These are phyloP conservation scores for Xerocomus brunneocitrinus DNA, from an alignment of 768 basidiomycete species.

Conservation along the genomic window DNA sequence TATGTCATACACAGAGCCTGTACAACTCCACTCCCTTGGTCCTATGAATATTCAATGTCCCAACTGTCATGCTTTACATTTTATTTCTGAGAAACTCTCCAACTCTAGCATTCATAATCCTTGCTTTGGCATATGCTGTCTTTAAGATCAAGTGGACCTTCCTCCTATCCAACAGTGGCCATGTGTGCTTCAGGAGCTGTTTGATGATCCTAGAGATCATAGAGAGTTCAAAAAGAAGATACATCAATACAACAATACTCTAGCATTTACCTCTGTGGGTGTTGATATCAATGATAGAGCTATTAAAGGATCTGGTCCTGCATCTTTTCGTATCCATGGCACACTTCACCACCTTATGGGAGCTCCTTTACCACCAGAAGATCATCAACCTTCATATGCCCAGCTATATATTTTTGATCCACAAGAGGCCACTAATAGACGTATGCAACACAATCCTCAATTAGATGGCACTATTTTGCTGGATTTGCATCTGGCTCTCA, in stretches of 20 bases:
- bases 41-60: constrained; percentile 9
- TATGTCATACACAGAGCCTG: constrained; percentile 10
- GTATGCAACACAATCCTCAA: constrained; percentile 22
- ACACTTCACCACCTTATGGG: constrained; percentile 36
- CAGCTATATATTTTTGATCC: constrained; percentile 44
- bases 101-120: not conserved
- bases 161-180: constrained; percentile 19
- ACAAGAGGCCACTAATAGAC: constrained; percentile 26
- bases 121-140: constrained; percentile 28
- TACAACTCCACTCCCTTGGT: not conserved
- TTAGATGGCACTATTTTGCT: constrained; percentile 18
- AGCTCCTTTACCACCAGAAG: constrained; percentile 23
- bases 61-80: constrained; percentile 18
- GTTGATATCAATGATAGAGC: not conserved
- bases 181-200: constrained; percentile 4
- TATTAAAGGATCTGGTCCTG: not conserved
- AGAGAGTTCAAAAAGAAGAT: constrained; percentile 31
- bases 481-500: constrained; percentile 23
- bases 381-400: constrained; percentile 27
- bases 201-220: constrained; percentile 9
- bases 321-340: constrained; percentile 26
- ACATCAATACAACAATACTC: constrained; percentile 38
- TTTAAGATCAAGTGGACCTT: constrained; percentile 24
- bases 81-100: constrained; percentile 8
- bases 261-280: constrained; percentile 9